Percentiles rank a stretch among this genome's conserved stretches.
Evolutionary conservation across 805 yeast genomes (phyloP).

Genomic region (Candida sakaeoensis): DNA sequence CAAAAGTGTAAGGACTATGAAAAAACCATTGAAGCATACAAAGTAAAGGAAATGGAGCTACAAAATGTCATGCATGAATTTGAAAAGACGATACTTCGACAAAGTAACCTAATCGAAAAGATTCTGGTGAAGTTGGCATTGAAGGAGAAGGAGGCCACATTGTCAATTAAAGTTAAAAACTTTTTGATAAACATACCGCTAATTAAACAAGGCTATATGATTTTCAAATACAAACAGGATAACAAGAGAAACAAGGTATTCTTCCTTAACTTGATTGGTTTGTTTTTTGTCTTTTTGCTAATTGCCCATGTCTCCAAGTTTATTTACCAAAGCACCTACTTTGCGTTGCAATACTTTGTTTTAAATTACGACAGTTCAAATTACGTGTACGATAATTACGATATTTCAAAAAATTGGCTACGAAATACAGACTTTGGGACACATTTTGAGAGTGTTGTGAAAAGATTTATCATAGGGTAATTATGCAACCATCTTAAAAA

Average conservation of each 20-base stretch:
- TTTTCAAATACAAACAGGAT: conserved; percentile 22
- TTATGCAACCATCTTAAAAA: too few species aligned
- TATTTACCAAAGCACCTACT: not conserved
- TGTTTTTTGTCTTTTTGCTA: conserved; percentile 20
- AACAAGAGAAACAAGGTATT: conserved; percentile 17
- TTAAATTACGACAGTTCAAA: not conserved
- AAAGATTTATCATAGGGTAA: too few species aligned
- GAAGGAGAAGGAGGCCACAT: not conserved
- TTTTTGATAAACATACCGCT: conserved; percentile 26
- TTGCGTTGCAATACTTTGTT: not conserved
- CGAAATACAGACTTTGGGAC: too few species aligned
- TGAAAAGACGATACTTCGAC: conserved; percentile 15
- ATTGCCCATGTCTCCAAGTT: conserved; percentile 17
- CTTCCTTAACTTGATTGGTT: conserved; percentile 18
- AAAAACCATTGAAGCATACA: conserved; percentile 13
- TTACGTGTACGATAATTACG: conserved; percentile 15
- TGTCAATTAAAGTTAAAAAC: conserved; percentile 9
- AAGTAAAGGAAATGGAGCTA: conserved; percentile 11
- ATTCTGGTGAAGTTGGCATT: conserved; percentile 15
- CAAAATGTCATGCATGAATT: conserved; percentile 13
- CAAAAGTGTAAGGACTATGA: conserved; percentile 17
- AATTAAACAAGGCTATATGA: conserved; percentile 25
- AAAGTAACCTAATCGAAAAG: conserved; percentile 18
- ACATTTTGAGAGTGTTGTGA: too few species aligned
- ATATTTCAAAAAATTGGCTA: conserved; percentile 15